These are phyloP conservation scores for Funneliformis geosporum DNA, from an alignment of 192 early-diverging fungal species.

Conservation along the genomic window DNA sequence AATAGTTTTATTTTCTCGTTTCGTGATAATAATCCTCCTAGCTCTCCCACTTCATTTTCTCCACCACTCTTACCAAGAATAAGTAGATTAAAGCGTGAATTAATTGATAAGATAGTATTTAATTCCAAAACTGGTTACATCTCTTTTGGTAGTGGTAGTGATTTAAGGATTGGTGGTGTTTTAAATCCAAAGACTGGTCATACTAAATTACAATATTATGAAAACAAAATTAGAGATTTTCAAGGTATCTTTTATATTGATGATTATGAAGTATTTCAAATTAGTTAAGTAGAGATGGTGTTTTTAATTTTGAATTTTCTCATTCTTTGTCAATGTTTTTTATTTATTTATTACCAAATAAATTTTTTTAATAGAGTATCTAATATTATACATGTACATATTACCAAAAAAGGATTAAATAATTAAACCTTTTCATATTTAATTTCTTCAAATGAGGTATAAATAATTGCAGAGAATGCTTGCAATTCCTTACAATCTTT, in stretches of 20 bases:
- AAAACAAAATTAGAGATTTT: background rate
- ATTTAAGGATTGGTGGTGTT: constrained; percentile 11
- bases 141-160: background rate
- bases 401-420: background rate
- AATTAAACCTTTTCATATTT: background rate
- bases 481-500: constrained; percentile 73
- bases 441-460: constrained; percentile 62
- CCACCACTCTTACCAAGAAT: background rate
- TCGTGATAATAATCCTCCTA: background rate
- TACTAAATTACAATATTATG: background rate
- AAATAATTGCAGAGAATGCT: constrained; percentile 75
- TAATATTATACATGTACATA: background rate
- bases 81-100: background rate
- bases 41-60: background rate
- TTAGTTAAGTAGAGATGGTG: background rate
- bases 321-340: background rate
- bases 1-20: background rate
- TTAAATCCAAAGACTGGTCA: background rate
- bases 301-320: background rate
- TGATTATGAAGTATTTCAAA: constrained; percentile 15
- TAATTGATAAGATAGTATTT: background rate
- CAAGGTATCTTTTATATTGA: background rate
- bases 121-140: background rate
- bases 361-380: background rate
- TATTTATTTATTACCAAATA: background rate